Evolutionary conservation across 306 rosid species (phyloP).

Genomic region (Prinsepia uniflora): DNA sequence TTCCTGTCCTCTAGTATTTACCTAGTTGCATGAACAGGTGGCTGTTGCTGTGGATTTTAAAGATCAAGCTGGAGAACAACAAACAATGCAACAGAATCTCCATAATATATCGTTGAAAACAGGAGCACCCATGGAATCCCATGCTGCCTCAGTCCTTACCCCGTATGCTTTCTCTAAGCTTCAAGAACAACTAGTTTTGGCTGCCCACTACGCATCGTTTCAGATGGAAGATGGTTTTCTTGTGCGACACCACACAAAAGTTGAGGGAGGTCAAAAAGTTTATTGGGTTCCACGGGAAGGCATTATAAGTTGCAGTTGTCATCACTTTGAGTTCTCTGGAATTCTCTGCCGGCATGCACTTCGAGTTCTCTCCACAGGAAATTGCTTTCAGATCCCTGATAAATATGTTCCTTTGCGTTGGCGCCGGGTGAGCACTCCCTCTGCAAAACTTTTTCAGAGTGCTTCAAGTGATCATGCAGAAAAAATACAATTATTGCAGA

Average conservation of each 20-base stretch:
- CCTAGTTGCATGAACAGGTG: slow-evolving; percentile 51
- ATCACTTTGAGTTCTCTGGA: slow-evolving; percentile 91
- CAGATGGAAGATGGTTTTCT: slow-evolving; percentile 83
- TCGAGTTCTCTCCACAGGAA: slow-evolving; percentile 86
- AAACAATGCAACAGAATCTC: slow-evolving; percentile 98
- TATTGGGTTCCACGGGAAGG: slow-evolving; percentile 83
- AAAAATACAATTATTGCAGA: slow-evolving; percentile 67
- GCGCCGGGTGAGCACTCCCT: slow-evolving; percentile 71
- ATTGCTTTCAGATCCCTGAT: slow-evolving; percentile 93
- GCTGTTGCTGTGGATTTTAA: slow-evolving; percentile 93
- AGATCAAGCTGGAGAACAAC: slow-evolving; percentile 97
- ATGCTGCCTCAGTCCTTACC: slow-evolving; percentile 78
- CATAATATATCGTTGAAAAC: slow-evolving; percentile 93
- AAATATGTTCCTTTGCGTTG: slow-evolving; percentile 88
- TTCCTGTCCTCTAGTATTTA: slow-evolving; percentile 14
- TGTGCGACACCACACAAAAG: slow-evolving; percentile 92
- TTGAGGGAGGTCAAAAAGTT: slow-evolving; percentile 81
- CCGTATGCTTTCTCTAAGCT: slow-evolving; percentile 94
- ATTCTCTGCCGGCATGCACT: slow-evolving; percentile 91
- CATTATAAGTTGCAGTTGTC: slow-evolving; percentile 87
- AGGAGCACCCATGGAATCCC: slow-evolving; percentile 99
- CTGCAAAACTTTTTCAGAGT: slow-evolving; percentile 56
- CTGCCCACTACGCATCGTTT: slow-evolving; percentile 92
- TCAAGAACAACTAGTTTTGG: slow-evolving; percentile 94
- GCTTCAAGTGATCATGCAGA: slow-evolving; percentile 58